Evolutionary conservation across 1,284 basidiomycete genomes (phyloP).

Genomic region (Naganishia sp.): DNA sequence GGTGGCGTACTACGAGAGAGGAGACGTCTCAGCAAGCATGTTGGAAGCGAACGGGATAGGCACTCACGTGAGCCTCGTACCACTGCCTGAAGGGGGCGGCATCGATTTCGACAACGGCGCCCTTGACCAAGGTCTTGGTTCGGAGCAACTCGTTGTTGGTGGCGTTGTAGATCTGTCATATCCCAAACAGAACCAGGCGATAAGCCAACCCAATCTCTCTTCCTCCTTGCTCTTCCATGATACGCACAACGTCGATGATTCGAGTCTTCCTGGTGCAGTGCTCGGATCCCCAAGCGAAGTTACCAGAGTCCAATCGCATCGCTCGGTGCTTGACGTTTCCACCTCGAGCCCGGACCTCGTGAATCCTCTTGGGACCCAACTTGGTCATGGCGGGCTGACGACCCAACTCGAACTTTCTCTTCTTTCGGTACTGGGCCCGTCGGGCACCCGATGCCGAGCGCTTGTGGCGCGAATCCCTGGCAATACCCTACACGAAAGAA

Average conservation of each 20-base stretch:
- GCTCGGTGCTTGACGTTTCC: constrained; percentile 92
- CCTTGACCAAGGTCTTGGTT: constrained; percentile 95
- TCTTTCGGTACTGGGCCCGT: constrained; percentile 88
- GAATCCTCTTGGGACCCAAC: constrained; percentile 88
- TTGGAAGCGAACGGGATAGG: neutral
- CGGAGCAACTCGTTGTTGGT: constrained; percentile 99
- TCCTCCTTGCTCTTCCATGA: neutral
- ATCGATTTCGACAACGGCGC: constrained; percentile 91
- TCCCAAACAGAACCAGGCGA: constrained; percentile 3
- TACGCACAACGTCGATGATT: constrained; percentile 86
- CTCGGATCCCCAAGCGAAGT: constrained; percentile 97
- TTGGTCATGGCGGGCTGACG: constrained; percentile 94
- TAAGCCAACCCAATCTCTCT: constrained; percentile 16
- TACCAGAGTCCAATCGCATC: constrained; percentile 87
- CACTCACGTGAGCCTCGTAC: constrained; percentile 91
- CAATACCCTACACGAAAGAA: constrained; percentile 65
- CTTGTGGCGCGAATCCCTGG: constrained; percentile 91
- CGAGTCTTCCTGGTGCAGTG: constrained; percentile 88
- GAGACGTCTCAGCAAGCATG: constrained; percentile 18
- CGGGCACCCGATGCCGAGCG: constrained; percentile 89
- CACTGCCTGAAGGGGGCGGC: constrained; percentile 97
- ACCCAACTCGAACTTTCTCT: constrained; percentile 98
- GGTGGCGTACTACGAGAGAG: constrained; percentile 71
- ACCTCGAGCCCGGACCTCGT: constrained; percentile 88
- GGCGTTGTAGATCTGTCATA: constrained; percentile 82